Conservation (phyloP, 805 yeast species). For the Candida fluviatilis region DNA sequence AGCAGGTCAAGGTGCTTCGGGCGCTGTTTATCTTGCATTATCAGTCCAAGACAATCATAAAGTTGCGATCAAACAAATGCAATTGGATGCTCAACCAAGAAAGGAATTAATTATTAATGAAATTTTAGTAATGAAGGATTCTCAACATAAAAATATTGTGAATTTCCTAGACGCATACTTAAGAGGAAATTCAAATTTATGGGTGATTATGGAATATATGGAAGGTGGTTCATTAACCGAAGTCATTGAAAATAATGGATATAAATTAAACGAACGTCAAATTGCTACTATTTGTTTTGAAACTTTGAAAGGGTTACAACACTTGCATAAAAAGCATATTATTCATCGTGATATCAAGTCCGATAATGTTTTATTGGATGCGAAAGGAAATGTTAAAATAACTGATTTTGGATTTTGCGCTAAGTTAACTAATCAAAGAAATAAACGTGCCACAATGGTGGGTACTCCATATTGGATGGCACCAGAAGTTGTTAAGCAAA, state of each 20-base stretch:
- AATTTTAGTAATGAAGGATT: slow-evolving; percentile 93
- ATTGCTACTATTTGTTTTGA: slow-evolving; percentile 89
- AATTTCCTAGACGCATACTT: slow-evolving; percentile 89
- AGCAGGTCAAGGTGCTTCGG: slow-evolving; percentile 98
- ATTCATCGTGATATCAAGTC: slow-evolving; percentile 63
- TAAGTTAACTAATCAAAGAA: slow-evolving; percentile 66
- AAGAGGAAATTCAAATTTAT: slow-evolving; percentile 72
- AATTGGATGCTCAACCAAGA: slow-evolving; percentile 83
- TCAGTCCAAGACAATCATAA: slow-evolving; percentile 52
- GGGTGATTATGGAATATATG: slow-evolving; percentile 99
- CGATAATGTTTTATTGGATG: slow-evolving; percentile 42
- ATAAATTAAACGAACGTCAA: slow-evolving; percentile 73
- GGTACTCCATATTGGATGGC: slow-evolving; percentile 94
- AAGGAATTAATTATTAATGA: slow-evolving; percentile 95
- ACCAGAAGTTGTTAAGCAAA: slow-evolving; percentile 77
- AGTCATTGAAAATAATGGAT: slow-evolving; percentile 83
- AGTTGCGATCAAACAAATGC: slow-evolving; percentile 97
- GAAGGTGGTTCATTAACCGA: slow-evolving; percentile 98
- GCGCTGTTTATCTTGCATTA: slow-evolving; percentile 87
- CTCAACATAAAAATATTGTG: slow-evolving; percentile 91
- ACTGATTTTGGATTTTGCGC: slow-evolving; percentile 58
- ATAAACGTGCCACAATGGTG: slow-evolving; percentile 80
- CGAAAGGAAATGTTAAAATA: slow-evolving; percentile 41
- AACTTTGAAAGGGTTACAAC: slow-evolving; percentile 86
- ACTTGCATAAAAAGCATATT: slow-evolving; percentile 85